phyloP scores from a whole-genome alignment of 2,329 filamentous ascomycete species.

The Pleomassaria siparia region DNA sequence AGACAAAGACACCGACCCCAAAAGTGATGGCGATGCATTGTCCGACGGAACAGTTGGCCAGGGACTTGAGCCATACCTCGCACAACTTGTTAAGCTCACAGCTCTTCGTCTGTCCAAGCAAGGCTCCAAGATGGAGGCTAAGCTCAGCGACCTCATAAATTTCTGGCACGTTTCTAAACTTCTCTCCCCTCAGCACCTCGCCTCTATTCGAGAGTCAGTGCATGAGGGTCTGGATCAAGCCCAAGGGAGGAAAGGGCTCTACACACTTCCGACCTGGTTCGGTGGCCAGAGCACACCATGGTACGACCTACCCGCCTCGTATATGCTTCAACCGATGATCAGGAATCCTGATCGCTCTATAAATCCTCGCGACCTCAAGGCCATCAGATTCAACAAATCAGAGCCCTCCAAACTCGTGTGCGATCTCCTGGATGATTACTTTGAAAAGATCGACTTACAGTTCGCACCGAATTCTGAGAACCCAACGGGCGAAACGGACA shows the following conservation, averaged over 20 bases:
- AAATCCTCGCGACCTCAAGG: conserved; percentile 65
- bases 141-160: conserved; percentile 60
- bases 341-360: conserved; percentile 76
- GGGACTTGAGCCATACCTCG: conserved; percentile 58
- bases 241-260: conserved; percentile 47
- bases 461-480: conserved; percentile 52
- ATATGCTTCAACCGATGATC: conserved; percentile 76
- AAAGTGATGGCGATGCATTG: neutral
- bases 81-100: conserved; percentile 62
- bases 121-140: conserved; percentile 65
- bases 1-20: conserved; percentile 9
- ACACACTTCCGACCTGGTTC: conserved; percentile 72
- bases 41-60: neutral
- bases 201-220: conserved; percentile 62
- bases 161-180: conserved; percentile 72
- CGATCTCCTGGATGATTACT: conserved; percentile 65
- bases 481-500: conserved; percentile 27
- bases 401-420: conserved; percentile 69
- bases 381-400: conserved; percentile 65
- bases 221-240: conserved; percentile 45
- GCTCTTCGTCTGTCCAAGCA: conserved; percentile 57
- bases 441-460: conserved; percentile 60
- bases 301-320: conserved; percentile 81
- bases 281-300: conserved; percentile 73
- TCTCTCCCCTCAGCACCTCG: conserved; percentile 57